Base-by-base conservation (phyloP, 148 eudicot species). In the Mesembryanthemum crystallinum region DNA sequence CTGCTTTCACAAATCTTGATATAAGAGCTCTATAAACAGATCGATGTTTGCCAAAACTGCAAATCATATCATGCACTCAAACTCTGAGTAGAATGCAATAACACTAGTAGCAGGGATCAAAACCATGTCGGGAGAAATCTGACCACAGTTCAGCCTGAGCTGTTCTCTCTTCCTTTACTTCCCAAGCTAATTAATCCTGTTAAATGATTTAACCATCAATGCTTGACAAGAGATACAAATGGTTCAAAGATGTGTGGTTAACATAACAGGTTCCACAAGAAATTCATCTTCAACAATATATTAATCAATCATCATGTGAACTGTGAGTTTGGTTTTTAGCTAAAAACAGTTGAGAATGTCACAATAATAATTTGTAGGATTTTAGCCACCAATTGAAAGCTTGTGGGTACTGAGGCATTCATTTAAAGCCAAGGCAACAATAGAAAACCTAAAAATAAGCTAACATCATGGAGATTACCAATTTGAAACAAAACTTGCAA, bases 1-100 rank as follows among this genome's bases (percentile, higher is more conserved):
- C 99, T n/a, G 89, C 85, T 82, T 91, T 96, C 20, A 96, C 98
- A 79, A 77, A 86, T 73, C 89, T 82, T 3, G 98, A 87, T 30
- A 92, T 96, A 55, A 84, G 86, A 27, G 94, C 78, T 67, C 99
- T 89, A 71, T 92, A 95, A 70, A 84, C 79, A 73, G 86, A 87
- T 67, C 99, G 89, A 82, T 86, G 85, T 77, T 79, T 85, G 77
- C 78, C 94, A 77, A 92, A 83, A 81, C 82, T 79, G 80, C 78
- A 85, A 87, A 84, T 89, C 99, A 96, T 96, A 83, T 83, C 92
- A 87, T 81, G 80, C 73, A 67, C 81, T 78, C 75, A 71, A 70
- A 66, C 86, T 81, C 80, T 76, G 77, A 73, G 70, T 74, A 73
- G 85, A 84, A 88, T 79, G 87, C 96, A 51, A 88, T 82, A 81